phyloP scores from a whole-genome alignment of 2,329 filamentous ascomycete genomes.

The Stagonosporopsis chrysanthemi region DNA sequence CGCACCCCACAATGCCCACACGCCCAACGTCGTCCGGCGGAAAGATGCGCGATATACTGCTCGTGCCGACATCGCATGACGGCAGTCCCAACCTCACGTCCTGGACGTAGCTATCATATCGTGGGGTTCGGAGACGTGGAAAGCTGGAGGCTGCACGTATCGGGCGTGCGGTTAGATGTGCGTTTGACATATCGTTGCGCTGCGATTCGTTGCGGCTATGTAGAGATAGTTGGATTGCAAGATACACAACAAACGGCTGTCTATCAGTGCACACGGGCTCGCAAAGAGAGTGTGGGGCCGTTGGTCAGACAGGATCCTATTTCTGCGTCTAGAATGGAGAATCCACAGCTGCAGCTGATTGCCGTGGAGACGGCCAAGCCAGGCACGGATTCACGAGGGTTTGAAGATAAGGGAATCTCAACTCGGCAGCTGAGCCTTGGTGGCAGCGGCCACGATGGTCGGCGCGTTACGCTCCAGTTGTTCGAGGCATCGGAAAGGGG shows the following conservation, averaged over 20 bases:
- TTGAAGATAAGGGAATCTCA: conserved; percentile 15
- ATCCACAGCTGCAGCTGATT: conserved; percentile 14
- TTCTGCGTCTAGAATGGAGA: conserved; percentile 23
- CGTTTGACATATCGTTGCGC: conserved; percentile 21
- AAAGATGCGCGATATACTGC: conserved; percentile 30
- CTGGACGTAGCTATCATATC: conserved; percentile 15
- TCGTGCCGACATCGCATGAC: conserved; percentile 44
- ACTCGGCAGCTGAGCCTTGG: conserved; percentile 16
- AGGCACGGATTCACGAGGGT: conserved; percentile 13
- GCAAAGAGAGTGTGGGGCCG: conserved; percentile 33
- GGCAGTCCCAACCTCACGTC: conserved; percentile 30
- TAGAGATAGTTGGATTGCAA: conserved; percentile 5
- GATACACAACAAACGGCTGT: conserved; percentile 6
- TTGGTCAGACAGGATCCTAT: conserved; percentile 23
- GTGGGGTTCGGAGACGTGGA: conserved; percentile 35
- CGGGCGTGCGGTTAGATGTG: conserved; percentile 13
- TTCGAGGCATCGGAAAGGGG: conserved; percentile 17
- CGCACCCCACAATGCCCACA: conserved; percentile 35
- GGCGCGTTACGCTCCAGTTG: conserved; percentile 16
- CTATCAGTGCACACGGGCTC: conserved; percentile 22
- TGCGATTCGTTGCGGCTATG: conserved; percentile 23
- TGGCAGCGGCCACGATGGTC: conserved; percentile 14
- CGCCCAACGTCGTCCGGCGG: conserved; percentile 31
- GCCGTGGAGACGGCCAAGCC: conserved; percentile 19
- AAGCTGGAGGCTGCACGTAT: conserved; percentile 9